Percentiles rank a stretch among this genome's conserved stretches.
These are phyloP conservation scores for Kazachstania psychrophila DNA, from an alignment of 805 yeast genomes.

Conservation along the genomic window DNA sequence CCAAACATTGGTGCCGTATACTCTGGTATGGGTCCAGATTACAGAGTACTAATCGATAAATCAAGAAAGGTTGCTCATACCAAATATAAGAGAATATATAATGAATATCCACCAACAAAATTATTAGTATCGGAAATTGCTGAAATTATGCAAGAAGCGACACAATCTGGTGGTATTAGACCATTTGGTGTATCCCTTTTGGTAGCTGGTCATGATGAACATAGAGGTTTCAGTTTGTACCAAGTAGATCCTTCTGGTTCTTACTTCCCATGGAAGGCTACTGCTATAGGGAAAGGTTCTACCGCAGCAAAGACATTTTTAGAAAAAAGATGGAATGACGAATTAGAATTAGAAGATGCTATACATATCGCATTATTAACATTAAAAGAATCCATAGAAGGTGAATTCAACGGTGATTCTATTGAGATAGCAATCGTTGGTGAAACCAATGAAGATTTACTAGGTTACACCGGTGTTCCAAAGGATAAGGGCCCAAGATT, in stretches of 20 bases:
- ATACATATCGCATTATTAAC: conserved; percentile 92
- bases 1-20: conserved; percentile 96
- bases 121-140: conserved; percentile 92
- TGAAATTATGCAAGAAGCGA: conserved; percentile 95
- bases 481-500: conserved; percentile 82
- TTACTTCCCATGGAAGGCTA: conserved; percentile 98
- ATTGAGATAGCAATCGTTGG: conserved; percentile 88
- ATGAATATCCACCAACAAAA: conserved; percentile 95
- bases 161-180: conserved; percentile 96
- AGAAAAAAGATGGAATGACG: conserved; percentile 97
- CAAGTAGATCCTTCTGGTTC: conserved; percentile 98
- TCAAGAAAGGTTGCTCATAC: conserved; percentile 92
- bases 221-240: conserved; percentile 66
- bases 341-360: conserved; percentile 94
- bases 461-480: conserved; percentile 79
- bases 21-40: conserved; percentile 99
- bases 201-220: conserved; percentile 88
- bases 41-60: conserved; percentile 85
- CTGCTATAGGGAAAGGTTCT: conserved; percentile 96
- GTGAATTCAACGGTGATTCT: conserved; percentile 94
- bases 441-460: conserved; percentile 64
- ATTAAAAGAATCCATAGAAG: conserved; percentile 92
- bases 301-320: conserved; percentile 93
- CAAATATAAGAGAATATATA: conserved; percentile 82
- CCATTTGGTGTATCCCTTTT: conserved; percentile 96